Evolutionary conservation across 257 asterid genomes (phyloP), one percentile per base, ranked within the genome.

Genomic region (Salvia rosmarinus): DNA sequence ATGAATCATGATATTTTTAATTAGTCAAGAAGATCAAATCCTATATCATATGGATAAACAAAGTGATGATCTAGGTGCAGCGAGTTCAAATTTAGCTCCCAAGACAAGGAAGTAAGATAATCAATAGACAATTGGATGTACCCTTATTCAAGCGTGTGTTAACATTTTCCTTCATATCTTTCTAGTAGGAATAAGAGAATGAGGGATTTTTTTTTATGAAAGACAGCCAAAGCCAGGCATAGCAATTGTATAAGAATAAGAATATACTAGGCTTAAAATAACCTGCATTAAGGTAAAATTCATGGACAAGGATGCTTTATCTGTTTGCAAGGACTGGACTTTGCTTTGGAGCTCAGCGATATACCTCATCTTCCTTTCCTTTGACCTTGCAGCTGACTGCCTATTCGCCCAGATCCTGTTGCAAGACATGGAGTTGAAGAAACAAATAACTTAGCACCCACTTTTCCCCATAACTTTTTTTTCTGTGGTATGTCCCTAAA

Each of bases 381-480:
- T 90, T 64, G 98, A 93, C 81, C 98, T 85, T 12, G 97, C 95
- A 32, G 98, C 98, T 16, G 98, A 93, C 80, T 93, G 97, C 84
- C 96, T 90, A 68, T 93, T 93, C 49, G 98, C 98, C 97, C 98
- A 93, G 68, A 93, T 89, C 83, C 97, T 90, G 74, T 73, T 39
- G 32, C 69, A 62, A 57, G 9, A 19, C 67, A 66, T 44, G 51
- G 21, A 64, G 6, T 43, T 64, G 28, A 60, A 66, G 56, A 21
- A 25, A 37, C 10, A 56, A 56, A 14, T 5, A 21, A 54, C 28
- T 46, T 51, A 51, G 32, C 51, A 65, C 46, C 9, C 32, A 25
- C 12, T 63, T 17, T 19, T 12, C 11, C 30, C 34, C 9, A 62
- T 2, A 62, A 4, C 52, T 16, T 52, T 37, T 40, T 5, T 2